Base-by-base conservation (phyloP, 345 rosid species). In the Gossypium turneri region DNA sequence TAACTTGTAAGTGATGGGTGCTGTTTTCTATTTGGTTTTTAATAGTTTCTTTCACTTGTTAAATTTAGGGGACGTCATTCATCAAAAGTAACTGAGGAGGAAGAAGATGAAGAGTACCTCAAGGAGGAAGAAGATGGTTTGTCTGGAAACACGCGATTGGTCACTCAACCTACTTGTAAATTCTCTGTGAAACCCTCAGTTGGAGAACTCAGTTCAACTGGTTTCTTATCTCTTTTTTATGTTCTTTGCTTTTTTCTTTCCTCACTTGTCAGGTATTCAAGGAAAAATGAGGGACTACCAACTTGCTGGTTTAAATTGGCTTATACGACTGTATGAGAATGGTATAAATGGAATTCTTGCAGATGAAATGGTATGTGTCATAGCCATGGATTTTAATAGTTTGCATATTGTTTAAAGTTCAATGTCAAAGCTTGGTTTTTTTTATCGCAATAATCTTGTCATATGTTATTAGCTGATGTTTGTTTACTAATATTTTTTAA, bases 231-330 rank as follows among this genome's bases (percentile, higher is more conserved):
- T 27, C 22, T 27, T 27, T 34, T 65, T 29, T 2, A 11, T 13
- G 24, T 12, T 38, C 7, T 66, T 48, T 65, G 6, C 17, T n/a
- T 20, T 43, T 19, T 43, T 64, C 12, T 4, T 59, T 34, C 66
- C 43, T 67, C 7, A 12, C 66, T 73, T 11, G 67, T 56, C 84
- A 95, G 99, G 97, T 79, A 93, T 95, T 76, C 93, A 90, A 76
- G 99, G 99, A 73, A 95, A 91, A 84, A 81, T 93, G 90, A 91
- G 99, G 86, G 99, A 95, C 84, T 95, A 95, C 80, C 99, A 95
- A 73, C 89, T 95, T 82, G 99, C 97, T 73, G 98, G 99, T 66
- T 75, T 95, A 75, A 95, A 95, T 82, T 91, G 99, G 99, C 94
- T 93, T 69, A 95, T 93, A 77, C 82, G 97, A 57, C 87, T 95